A percentile compares a stretch with the other conserved stretches of the same genome.
phyloP scores from a whole-genome alignment of 805 yeast genomes.

The Starmerella davenportii region DNA sequence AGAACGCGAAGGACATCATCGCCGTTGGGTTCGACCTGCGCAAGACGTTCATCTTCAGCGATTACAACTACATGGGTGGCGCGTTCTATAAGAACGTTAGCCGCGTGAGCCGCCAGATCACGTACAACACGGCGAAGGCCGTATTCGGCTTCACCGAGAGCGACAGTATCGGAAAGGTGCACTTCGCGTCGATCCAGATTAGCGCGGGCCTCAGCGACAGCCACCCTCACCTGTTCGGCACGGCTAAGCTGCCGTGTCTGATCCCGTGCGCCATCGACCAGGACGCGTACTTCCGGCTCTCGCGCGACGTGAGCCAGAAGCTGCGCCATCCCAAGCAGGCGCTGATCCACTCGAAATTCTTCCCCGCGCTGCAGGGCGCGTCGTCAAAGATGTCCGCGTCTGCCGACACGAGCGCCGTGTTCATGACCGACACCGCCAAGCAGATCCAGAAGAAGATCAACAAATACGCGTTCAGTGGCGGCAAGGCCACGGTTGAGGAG shows the following conservation, averaged over 20 bases:
- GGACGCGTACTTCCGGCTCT: conserved; percentile 94
- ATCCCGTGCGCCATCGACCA: conserved; percentile 99
- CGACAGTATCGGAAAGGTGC: conserved; percentile 85
- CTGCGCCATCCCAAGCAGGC: conserved; percentile 81
- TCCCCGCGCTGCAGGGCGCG: conserved; percentile 96
- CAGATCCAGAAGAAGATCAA: conserved; percentile 87
- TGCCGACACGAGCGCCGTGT: conserved; percentile 78
- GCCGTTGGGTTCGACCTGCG: conserved; percentile 88
- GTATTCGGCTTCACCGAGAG: conserved; percentile 92
- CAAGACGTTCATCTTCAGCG: conserved; percentile 89
- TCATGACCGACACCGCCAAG: conserved; percentile 85
- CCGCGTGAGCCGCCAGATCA: conserved; percentile 79
- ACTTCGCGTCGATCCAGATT: conserved; percentile 91
- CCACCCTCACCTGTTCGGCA: conserved; percentile 83
- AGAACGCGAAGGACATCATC: conserved; percentile 82
- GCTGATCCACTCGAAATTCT: conserved; percentile 80
- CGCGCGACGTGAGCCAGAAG: conserved; percentile 93
- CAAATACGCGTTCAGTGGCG: conserved; percentile 93
- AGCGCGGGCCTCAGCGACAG: conserved; percentile 92
- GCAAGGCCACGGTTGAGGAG: conserved; percentile 70
- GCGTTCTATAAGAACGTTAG: conserved; percentile 89
- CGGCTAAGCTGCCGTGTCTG: conserved; percentile 81
- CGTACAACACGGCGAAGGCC: conserved; percentile 91
- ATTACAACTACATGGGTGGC: conserved; percentile 81
- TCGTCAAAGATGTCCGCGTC: conserved; percentile 94